These are phyloP conservation scores for Arthrobotrys iridis DNA, from an alignment of 2,329 filamentous ascomycete genomes.

Conservation along the genomic window DNA sequence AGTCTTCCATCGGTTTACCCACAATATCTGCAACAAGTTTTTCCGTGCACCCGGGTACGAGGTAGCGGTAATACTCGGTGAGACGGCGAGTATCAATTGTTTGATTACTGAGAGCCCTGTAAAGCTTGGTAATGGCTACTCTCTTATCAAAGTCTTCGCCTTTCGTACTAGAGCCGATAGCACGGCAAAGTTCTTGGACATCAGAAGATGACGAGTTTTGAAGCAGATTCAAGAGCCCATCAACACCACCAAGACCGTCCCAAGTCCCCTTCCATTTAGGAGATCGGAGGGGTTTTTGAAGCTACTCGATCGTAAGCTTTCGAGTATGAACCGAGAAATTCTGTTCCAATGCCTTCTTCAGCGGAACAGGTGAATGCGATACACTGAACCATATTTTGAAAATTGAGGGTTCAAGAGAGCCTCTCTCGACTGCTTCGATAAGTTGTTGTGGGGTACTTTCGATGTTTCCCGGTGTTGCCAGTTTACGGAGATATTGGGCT, in stretches of 20 bases:
- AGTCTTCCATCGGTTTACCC: background rate
- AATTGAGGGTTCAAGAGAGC: background rate
- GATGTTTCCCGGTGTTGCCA: background rate
- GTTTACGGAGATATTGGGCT: background rate
- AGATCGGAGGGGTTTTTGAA: conserved; percentile 8
- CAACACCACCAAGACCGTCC: background rate
- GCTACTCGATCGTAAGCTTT: background rate
- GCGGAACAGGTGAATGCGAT: background rate
- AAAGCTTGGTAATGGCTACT: conserved; percentile 8
- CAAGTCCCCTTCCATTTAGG: conserved; percentile 14
- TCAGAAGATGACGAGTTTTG: conserved; percentile 1
- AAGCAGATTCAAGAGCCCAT: background rate
- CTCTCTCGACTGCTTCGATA: background rate
- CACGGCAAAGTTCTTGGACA: background rate
- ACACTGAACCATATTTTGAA: conserved; percentile 15
- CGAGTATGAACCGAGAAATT: background rate
- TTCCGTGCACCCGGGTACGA: conserved; percentile 14
- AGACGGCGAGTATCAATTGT: conserved; percentile 6
- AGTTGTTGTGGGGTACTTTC: conserved; percentile 15
- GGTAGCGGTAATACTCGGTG: background rate
- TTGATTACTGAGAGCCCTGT: background rate
- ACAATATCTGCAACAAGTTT: background rate
- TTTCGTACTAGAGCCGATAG: conserved; percentile 8
- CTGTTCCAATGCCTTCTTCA: conserved; percentile 1
- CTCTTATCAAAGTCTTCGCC: conserved; percentile 19